Conservation (phyloP, 2,329 filamentous ascomycete species). For the Amesomyces nigricolor region DNA sequence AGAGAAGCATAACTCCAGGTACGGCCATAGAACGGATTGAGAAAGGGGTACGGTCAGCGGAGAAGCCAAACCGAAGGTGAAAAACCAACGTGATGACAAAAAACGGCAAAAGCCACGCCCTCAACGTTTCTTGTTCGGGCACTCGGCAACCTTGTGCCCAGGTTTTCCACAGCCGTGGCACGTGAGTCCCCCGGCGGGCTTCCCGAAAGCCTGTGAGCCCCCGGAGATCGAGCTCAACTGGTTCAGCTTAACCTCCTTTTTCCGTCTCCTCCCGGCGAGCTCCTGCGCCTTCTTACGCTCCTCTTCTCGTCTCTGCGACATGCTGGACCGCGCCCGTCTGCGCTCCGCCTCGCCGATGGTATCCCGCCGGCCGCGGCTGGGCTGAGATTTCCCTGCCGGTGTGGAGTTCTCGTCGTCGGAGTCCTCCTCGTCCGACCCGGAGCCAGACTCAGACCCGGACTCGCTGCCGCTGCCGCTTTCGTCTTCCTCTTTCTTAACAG, state of each 20-base stretch:
- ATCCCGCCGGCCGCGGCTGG: constrained; percentile 26
- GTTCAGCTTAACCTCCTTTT: constrained; percentile 63
- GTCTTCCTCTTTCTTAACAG: constrained; percentile 9
- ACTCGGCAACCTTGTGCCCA: constrained; percentile 55
- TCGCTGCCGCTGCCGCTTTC: constrained; percentile 11
- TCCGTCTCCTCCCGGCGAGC: constrained; percentile 53
- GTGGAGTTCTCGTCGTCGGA: constrained; percentile 29
- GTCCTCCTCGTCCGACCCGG: constrained; percentile 36
- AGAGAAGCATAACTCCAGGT: no score
- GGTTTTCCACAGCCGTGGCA: constrained; percentile 58
- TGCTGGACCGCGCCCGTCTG: constrained; percentile 20
- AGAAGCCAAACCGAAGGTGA: no score
- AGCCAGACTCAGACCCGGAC: constrained; percentile 13
- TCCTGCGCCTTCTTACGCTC: constrained; percentile 45
- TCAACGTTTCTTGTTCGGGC: constrained; percentile 37
- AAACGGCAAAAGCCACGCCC: constrained; percentile 8
- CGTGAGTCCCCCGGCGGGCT: constrained; percentile 35
- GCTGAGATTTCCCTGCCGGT: constrained; percentile 2
- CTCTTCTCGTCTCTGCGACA: constrained; percentile 39
- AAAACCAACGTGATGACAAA: neutral
- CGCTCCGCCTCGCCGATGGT: constrained; percentile 4
- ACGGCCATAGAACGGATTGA: no score
- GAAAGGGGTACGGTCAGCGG: no score
- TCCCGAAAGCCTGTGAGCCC: constrained; percentile 18
- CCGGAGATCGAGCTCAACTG: constrained; percentile 55